Base-by-base conservation (phyloP, 352 stramenopile species). In the Peronospora belbahrii region DNA sequence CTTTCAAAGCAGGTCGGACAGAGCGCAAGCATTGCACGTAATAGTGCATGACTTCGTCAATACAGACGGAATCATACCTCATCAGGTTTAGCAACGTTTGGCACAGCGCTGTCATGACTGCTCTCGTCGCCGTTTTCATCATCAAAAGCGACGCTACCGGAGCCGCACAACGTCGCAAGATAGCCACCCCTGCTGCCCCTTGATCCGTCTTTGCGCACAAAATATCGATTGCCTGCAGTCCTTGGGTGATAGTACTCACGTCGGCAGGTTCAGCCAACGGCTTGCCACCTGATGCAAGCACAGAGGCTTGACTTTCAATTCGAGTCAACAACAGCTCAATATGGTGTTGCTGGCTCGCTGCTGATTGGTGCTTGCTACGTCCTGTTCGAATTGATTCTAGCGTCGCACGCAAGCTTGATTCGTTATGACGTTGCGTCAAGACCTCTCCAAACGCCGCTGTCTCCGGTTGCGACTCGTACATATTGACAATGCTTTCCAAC, bases 11-110 rank as follows among this genome's bases (percentile, higher is more conserved):
- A 8, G 76, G 53, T 6, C 76, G 71, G 2, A 78, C 45, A 18
- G 48, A 45, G 4, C 55, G 47, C 13, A 89, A 48, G 37, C 77
- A 83, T 32, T 66, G 41, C 6, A 87, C 55, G 42, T 79, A 85
- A 18, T 62, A 52, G 4, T 65, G 39, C 40, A 80, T 62, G 11
- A 81, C 52, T 3, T 44, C 19, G 13, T 62, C 32, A 0, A 81
- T 58, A 28, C 59, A 70, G 14, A 58, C 22, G 0, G 65, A 46
- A 46, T 89, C 75, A 10, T 59, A 52, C 31, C 74, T 77, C 53
- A 88, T 74, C 3, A 87, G 44, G 11, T 64, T 57, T 19, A 92
- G 37, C 22, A 89, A 56, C 19, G 79, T 73, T 52, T 87, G 80
- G 44, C 80, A 89, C 22, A 89, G 39, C 15, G 55, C 44, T 20